Base-by-base conservation (phyloP, 2,329 filamentous ascomycete genomes). In the Diaporthe ampelina region DNA sequence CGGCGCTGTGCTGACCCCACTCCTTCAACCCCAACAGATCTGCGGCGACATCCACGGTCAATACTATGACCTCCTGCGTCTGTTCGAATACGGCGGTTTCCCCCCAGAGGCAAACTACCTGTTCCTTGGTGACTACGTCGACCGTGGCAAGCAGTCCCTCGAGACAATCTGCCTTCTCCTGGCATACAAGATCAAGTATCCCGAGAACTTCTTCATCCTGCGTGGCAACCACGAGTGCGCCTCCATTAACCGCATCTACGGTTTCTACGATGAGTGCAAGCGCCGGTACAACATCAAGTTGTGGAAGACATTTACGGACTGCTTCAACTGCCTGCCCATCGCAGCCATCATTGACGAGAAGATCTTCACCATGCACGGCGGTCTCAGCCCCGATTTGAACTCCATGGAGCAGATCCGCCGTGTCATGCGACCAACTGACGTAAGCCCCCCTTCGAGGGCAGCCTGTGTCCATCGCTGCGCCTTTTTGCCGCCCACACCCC, bases 201-300 rank as follows among this genome's bases (percentile, higher is more conserved):
- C 97, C 65, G 97, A 99, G 87, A 99, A 99, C 89, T 98, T 99
- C 88, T 99, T 99, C 89, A 94, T 99, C 79, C 91, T 99, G 75
- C 95, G 97, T 79, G 97, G 97, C 77, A 99, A 99, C 89, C 97
- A 99, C 89, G 97, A 99, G 86, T 98, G 97, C 87, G 97, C 97
- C 75, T 97, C 94, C 70, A 97, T 99, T 89, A 99, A 97, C 88
- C 95, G 97, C 82, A 97, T 98, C 85, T 99, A 99, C 85, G 97
- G 97, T 75, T 99, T 99, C 89, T 99, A 99, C 89, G 97, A 99
- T 82, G 96, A 99, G 86, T 99, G 96, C 92, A 99, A 99, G 90
- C 93, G 97, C 83, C 91, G 96, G 80, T 98, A 97, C 88, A 99
- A 98, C 87, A 98, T 98, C 89, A 98, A 98, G 91, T 90, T 98